These are phyloP conservation scores for Amylostereum areolatum DNA, from an alignment of 1,284 basidiomycete species.

Conservation along the genomic window DNA sequence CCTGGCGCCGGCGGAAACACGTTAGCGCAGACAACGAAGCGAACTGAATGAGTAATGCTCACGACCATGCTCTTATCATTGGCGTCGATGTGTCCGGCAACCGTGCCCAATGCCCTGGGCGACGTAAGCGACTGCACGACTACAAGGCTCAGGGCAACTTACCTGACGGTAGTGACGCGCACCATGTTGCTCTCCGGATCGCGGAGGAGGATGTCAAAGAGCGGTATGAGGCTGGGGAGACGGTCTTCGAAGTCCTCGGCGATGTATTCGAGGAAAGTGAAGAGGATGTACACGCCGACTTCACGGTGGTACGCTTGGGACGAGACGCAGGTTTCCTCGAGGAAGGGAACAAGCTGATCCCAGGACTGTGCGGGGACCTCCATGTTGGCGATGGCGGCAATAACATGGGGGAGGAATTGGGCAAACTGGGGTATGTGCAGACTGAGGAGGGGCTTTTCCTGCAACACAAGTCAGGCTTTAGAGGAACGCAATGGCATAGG, in stretches of 20 bases:
- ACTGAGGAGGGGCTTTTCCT: conserved; percentile 88
- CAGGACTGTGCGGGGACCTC: conserved; percentile 84
- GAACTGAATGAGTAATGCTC: conserved; percentile 22
- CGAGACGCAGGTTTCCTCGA: conserved; percentile 77
- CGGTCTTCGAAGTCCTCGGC: conserved; percentile 84
- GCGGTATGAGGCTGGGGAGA: conserved; percentile 73
- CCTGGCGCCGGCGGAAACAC: conserved; percentile 43
- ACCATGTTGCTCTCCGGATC: conserved; percentile 92
- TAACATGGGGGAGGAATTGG: conserved; percentile 85
- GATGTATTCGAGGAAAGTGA: conserved; percentile 88
- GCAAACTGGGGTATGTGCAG: conserved; percentile 87
- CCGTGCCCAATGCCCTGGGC: conserved; percentile 79
- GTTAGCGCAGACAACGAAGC: conserved; percentile 3
- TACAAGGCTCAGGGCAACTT: no score
- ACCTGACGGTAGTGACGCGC: conserved; percentile 86
- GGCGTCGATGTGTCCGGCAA: conserved; percentile 89
- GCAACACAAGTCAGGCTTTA: conserved; percentile 3
- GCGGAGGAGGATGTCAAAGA: conserved; percentile 74
- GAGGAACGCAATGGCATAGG: not conserved
- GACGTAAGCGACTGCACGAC: no score
- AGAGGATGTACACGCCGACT: conserved; percentile 89
- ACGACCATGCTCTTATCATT: conserved; percentile 88
- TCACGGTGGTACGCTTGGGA: conserved; percentile 75
- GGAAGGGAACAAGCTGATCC: conserved; percentile 86
- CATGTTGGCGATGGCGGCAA: conserved; percentile 89